A percentile compares a stretch with the other conserved stretches of the same genome.
These are phyloP conservation scores for Deinandra increscens DNA, from an alignment of 129 eudicot genomes.

Conservation along the genomic window DNA sequence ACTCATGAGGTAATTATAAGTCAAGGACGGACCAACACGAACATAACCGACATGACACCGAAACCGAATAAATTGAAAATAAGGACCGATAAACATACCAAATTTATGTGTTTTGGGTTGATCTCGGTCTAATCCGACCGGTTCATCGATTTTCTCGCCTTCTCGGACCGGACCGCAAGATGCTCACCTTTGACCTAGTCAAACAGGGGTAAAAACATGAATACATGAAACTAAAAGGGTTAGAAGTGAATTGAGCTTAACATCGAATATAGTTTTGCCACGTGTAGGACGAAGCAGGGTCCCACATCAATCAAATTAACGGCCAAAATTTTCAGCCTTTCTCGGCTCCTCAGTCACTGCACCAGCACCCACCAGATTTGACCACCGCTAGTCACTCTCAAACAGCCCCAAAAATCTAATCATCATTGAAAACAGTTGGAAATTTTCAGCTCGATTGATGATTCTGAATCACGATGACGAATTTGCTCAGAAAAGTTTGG, in stretches of 20 bases:
- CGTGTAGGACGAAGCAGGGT: neutral
- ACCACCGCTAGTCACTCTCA: slow-evolving; percentile 1
- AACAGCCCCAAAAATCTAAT: neutral
- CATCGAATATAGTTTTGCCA: neutral
- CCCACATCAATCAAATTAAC: slow-evolving; percentile 15
- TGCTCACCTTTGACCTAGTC: too few relatives aligned
- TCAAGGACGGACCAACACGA: too few relatives aligned
- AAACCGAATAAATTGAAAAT: too few relatives aligned
- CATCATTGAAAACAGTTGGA: neutral
- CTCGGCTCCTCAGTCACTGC: neutral
- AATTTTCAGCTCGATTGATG: neutral
- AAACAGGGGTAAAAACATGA: neutral
- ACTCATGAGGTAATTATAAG: too few relatives aligned
- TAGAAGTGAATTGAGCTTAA: neutral
- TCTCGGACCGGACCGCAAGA: too few relatives aligned
- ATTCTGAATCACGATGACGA: slow-evolving; percentile 28
- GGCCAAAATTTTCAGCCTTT: slow-evolving; percentile 16
- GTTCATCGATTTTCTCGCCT: too few relatives aligned
- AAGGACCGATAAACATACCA: too few relatives aligned
- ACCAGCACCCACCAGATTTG: neutral
- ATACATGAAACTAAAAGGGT: neutral
- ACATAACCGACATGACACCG: too few relatives aligned
- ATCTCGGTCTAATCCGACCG: too few relatives aligned
- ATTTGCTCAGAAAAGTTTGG: slow-evolving; percentile 47
- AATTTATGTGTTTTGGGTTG: too few relatives aligned